phyloP scores from a whole-genome alignment of 768 basidiomycete genomes.

The Mycena kentingensis region DNA sequence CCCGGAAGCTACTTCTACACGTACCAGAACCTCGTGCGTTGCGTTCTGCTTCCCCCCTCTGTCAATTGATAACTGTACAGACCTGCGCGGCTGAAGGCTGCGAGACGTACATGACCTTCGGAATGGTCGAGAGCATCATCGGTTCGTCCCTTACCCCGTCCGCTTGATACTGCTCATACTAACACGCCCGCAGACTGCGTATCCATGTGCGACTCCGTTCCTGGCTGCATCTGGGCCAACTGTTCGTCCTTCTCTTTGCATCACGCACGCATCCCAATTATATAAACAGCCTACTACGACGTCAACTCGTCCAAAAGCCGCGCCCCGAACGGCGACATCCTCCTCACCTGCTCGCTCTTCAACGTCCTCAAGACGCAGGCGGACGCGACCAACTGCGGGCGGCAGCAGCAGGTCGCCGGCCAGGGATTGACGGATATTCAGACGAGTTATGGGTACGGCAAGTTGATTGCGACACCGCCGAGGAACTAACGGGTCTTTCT shows the following conservation, averaged over 20 bases:
- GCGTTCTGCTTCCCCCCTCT: neutral
- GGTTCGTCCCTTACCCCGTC: neutral
- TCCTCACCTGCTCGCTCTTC: constrained; percentile 20
- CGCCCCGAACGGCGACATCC: neutral
- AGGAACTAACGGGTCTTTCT: neutral
- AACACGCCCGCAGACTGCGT: constrained; percentile 5
- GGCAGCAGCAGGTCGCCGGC: constrained; percentile 11
- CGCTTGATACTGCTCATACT: neutral
- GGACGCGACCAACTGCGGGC: constrained; percentile 16
- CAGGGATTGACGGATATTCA: constrained; percentile 1
- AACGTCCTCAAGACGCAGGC: neutral
- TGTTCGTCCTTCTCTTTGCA: neutral
- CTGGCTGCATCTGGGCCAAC: constrained; percentile 4
- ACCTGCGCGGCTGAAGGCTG: constrained; percentile 9
- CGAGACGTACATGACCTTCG: constrained; percentile 8
- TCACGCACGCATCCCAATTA: neutral
- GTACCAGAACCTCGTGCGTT: neutral
- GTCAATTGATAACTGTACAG: neutral
- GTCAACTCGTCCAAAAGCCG: constrained; percentile 4
- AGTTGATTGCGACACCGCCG: neutral
- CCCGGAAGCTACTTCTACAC: neutral
- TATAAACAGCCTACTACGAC: constrained; percentile 16
- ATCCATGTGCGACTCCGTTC: constrained; percentile 6
- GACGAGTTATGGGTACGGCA: constrained; percentile 4
- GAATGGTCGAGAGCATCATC: neutral